phyloP scores from a whole-genome alignment of 2,329 filamentous ascomycete species.

The Alternaria infectoria region DNA sequence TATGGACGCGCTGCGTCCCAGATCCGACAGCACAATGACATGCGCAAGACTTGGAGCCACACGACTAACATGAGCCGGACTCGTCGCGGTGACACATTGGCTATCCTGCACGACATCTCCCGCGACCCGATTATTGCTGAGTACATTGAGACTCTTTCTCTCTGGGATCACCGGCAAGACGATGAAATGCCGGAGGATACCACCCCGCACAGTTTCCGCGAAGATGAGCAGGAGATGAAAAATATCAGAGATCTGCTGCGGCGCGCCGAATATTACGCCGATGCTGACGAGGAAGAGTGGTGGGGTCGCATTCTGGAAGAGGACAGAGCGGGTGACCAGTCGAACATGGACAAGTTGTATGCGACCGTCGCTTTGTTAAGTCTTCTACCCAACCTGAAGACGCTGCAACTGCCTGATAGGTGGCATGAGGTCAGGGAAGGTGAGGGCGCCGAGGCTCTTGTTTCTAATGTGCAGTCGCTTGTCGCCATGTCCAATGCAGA shows the following conservation, averaged over 20 bases:
- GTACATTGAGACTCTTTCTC: slow-evolving; percentile 36
- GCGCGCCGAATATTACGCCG: slow-evolving; percentile 20
- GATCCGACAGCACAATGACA: slow-evolving; percentile 35
- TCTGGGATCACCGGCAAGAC: slow-evolving; percentile 32
- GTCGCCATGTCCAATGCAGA: slow-evolving; percentile 23
- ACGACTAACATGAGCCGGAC: slow-evolving; percentile 21
- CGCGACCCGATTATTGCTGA: slow-evolving; percentile 34
- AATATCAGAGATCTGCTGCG: slow-evolving; percentile 28
- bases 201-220: slow-evolving; percentile 21
- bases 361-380: slow-evolving; percentile 33
- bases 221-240: slow-evolving; percentile 25
- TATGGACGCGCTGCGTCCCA: slow-evolving; percentile 33
- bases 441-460: slow-evolving; percentile 24
- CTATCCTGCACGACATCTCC: slow-evolving; percentile 34
- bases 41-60: slow-evolving; percentile 33
- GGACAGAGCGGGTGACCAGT: slow-evolving; percentile 14
- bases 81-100: slow-evolving; percentile 28
- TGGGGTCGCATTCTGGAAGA: slow-evolving; percentile 37
- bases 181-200: slow-evolving; percentile 3
- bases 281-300: slow-evolving; percentile 30
- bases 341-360: slow-evolving; percentile 24
- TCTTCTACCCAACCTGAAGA: slow-evolving; percentile 39
- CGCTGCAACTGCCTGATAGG: slow-evolving; percentile 32
- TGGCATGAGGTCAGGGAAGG: slow-evolving; percentile 34
- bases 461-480: slow-evolving; percentile 22